Evolutionary conservation across 257 asterid species (phyloP), one percentile per base, ranked within the genome.

Genomic region (Gardenia jasminoides): DNA sequence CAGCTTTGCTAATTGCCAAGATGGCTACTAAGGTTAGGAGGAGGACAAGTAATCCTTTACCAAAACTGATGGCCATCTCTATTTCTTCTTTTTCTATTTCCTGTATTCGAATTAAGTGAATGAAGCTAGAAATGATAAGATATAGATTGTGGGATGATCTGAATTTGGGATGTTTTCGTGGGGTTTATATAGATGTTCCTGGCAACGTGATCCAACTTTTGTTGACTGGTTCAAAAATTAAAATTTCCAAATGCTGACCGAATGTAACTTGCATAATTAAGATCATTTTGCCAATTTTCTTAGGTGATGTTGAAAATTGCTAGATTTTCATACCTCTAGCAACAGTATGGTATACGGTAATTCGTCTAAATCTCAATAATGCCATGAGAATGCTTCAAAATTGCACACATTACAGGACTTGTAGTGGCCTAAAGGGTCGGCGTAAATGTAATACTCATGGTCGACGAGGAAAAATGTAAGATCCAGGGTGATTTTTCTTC

Each of bases 1-100:
- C 48, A 33, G 54, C n/a, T 54, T 74, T 67, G 52, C 78, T 13
- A 56, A 74, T n/a, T 56, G 48, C 77, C 10, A 73, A 31, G 19
- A 26, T 17, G 76, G 71, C 19, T 13, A 31, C 17, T 22, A 73
- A 50, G 46, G 28, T 31, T 59, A 73, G 2, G 19, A 73, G 67
- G 77, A 73, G 67, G 50, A 73, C 19, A 30, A 31, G 33, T 19
- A 39, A 20, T 73, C 33, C 77, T 73, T 73, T 39, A 20, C 41
- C 77, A 52, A 39, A 73, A 52, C 67, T 9, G 6, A 47, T 46
- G 0, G 75, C 61, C 43, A 46, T 71, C 13, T 71, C 41, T 47
- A 36, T 36, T 9, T 66, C 7, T 10, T 31, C 46, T 36, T 36
- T 36, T 36, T 36, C 6, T 36, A 2, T 36, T 5, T 36, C 41